Evolutionary conservation across 1,284 basidiomycete genomes (phyloP), one percentile per base, ranked within the genome.

Genomic region (Naganishia sp.): DNA sequence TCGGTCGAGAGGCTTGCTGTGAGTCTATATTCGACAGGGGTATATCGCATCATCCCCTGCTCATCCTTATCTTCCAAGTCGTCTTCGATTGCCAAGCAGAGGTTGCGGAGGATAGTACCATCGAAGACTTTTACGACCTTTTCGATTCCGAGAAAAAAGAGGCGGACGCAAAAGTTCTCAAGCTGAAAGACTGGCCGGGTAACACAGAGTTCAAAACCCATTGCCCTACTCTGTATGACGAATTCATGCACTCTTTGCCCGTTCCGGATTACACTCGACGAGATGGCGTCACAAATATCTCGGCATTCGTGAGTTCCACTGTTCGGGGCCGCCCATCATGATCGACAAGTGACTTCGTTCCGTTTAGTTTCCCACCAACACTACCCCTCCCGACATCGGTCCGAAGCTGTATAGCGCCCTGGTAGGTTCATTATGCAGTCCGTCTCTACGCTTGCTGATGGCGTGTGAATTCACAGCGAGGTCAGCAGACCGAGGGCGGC

Each of bases 151-250:
- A 88, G 63, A 82, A 68, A 82, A 68, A 84, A 74, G 13, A 81
- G 83, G 65, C 81, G 72, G 60, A 83, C 83, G 35, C 35, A 7
- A 49, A 42, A 15, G 71, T 88, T 80, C 77, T 89, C 85, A 94
- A 94, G 80, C 81, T 96, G 71, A 94, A 95, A 87, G 94, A 98
- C 77, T 97, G 94, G 93, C 94, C 94, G 2, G 85, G 89, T 0
- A 88, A 88, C 2, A 84, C 86, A 2, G 92, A 94, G 69, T 95
- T 97, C 79, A 88, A 88, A 72, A 82, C 83, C 1, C 85, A 86
- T 5, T 93, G 94, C 73, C 94, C 94, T 0, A 87, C 89, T 68
- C 81, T 96, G n/a, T 96, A 88, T 74, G 84, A 88, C 23, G 94
- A 96, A 74, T 96, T 96, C 75, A 87, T 85, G 70, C 79, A 84